Evolutionary conservation across 441 rosid genomes (phyloP), one percentile per base, ranked within the genome.

Genomic region (Omphalea diandra): DNA sequence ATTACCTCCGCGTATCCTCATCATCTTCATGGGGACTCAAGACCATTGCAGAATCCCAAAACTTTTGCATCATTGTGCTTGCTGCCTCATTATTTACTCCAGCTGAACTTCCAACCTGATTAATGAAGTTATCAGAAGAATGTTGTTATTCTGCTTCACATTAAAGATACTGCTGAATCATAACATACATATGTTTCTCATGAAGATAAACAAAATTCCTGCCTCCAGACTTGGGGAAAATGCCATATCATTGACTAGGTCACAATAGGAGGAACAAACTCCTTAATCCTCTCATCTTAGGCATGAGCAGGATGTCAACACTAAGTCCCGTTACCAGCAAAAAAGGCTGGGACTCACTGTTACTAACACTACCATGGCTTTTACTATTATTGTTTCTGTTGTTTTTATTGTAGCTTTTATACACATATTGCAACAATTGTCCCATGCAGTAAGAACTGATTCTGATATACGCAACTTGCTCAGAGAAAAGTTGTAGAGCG

Each of bases 1-100:
- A 7, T 70, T 62, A 95, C 99, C 99, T 93, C 46, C 86, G 83
- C 0, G 85, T 68, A 41, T 95, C 99, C n/a, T 95, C 99, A 7
- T 93, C 95, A 0, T 89, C 98, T 33, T 85, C 99, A 65, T 76
- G 64, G 54, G 91, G 91, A 77, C 89, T 84, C 65, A 83, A 71
- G 31, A 89, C 89, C 91, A 93, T 87, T 53, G 98, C 97, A 59
- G 99, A 93, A 84, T 95, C 99, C 98, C 99, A 95, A 83, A 95
- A 95, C 81, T 87, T 95, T 66, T 93, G 99, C 97, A 93, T 93
- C 97, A 93, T 83, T 22, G 95, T 75, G 84, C 79, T 86, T 38
- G 94, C 77, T 57, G 90, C 83, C 83, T 95, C 99, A 68, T 77
- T 86, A 66, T 75, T 85, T 74, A 83, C 77, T 74, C 90, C 98